Percentiles rank a stretch among this genome's conserved stretches.
phyloP scores from a whole-genome alignment of 2,329 filamentous ascomycete genomes.

The Talaromyces sp. region DNA sequence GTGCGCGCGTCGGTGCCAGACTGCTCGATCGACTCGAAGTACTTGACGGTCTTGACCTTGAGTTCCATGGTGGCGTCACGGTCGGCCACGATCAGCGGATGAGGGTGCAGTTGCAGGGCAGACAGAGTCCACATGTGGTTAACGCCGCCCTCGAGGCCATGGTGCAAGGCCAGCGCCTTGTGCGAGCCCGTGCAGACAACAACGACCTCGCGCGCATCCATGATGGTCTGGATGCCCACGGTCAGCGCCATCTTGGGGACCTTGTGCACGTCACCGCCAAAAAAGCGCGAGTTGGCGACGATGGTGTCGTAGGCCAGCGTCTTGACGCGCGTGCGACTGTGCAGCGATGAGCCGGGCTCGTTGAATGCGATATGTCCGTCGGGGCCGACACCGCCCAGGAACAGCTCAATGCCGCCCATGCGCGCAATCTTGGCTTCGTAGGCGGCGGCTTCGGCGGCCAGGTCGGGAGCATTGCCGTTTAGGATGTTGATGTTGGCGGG shows the following conservation, averaged over 20 bases:
- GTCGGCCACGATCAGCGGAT: conserved; percentile 78
- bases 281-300: conserved; percentile 79
- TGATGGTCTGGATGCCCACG: conserved; percentile 76
- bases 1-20: conserved; percentile 49
- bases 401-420: conserved; percentile 76
- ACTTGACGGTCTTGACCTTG: conserved; percentile 69
- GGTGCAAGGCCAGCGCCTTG: conserved; percentile 74
- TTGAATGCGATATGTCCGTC: conserved; percentile 91
- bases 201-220: conserved; percentile 76
- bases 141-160: conserved; percentile 74
- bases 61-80: conserved; percentile 72
- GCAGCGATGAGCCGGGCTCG: conserved; percentile 75
- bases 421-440: conserved; percentile 75
- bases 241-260: conserved; percentile 81
- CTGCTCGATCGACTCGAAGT: conserved; percentile 68
- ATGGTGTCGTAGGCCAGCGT: conserved; percentile 85
- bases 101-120: conserved; percentile 72
- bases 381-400: conserved; percentile 78
- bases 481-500: conserved; percentile 81
- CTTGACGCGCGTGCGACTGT: conserved; percentile 76
- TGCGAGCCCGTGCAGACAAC: conserved; percentile 77
- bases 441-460: conserved; percentile 69
- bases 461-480: conserved; percentile 71
- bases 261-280: conserved; percentile 65
- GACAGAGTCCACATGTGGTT: conserved; percentile 92